Base-by-base conservation (phyloP, 2,329 filamentous ascomycete genomes). In the Ophiostoma australiae region DNA sequence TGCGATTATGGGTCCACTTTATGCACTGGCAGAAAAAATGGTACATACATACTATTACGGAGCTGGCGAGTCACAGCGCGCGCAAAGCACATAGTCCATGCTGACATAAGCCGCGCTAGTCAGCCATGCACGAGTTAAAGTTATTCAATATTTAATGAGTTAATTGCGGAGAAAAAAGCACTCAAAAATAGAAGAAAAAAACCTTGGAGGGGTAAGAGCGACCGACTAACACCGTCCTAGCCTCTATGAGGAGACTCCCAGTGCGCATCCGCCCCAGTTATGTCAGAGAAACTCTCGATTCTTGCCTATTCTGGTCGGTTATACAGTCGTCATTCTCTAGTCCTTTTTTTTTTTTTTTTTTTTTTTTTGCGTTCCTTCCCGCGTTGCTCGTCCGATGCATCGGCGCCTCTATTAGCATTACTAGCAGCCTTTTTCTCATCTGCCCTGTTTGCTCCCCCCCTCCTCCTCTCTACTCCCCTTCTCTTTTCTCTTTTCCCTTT, bases 301-400 rank as follows among this genome's bases (percentile, higher is more conserved):
- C 61, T 71, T 68, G 65, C 70, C 66, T 70, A 41, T 70, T 68
- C 7, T 10, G 48, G 69, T 67, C 63, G 48, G 63, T 67, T 63
- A 68, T 39, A 44, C 52, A 63, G 66, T 71, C 70, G 70, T 71
- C 70, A 71, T 71, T 65, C 61, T 44, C 3, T 27, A 35, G 41
- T 35, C 37, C n/a, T 35, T 27, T 71, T 65, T 68, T 41, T 3
- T 27, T 39, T 37, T 68, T 61, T 67, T 58, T 70, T 39, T 63
- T 27, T 33, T 35, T 65, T 65, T 20, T 11, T 1, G 52, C 52
- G 27, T 37, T 39, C 15, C 10, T 66, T 39, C 33, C 63, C 35
- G 63, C 35, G 63, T 39, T 23, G 33, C 33, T 66, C 33, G 20
- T 23, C 27, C 35, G 33, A 39, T 66, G 37, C 33, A 35, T 35